These are phyloP conservation scores for Yarrowia deformans DNA, from an alignment of 805 yeast species.

Conservation along the genomic window DNA sequence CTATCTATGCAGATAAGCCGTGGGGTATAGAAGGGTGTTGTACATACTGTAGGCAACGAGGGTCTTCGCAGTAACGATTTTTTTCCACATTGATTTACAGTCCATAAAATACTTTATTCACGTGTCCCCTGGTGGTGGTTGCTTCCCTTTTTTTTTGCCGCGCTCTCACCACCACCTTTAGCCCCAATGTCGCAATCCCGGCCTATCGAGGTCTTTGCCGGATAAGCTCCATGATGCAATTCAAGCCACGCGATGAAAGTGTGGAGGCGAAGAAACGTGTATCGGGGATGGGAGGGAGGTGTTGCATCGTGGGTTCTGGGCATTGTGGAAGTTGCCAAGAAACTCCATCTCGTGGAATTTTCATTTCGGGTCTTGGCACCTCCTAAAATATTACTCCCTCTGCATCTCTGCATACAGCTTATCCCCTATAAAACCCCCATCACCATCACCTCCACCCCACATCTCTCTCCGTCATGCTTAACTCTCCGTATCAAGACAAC, in stretches of 20 bases:
- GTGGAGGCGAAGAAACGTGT: constrained; percentile 13
- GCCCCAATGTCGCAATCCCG: constrained; percentile 35
- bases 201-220: neutral
- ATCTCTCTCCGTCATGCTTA: constrained; percentile 5
- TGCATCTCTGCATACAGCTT: neutral
- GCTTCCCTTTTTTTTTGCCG: neutral
- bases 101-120: neutral
- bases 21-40: neutral
- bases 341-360: neutral
- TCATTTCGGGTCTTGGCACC: constrained; percentile 7
- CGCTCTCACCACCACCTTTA: constrained; percentile 8
- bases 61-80: too few species aligned
- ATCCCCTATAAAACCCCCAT: neutral
- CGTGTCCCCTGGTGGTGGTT: neutral
- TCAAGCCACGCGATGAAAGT: constrained; percentile 35
- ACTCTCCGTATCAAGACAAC: constrained; percentile 3
- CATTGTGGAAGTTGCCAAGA: constrained; percentile 3
- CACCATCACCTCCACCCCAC: too few species aligned
- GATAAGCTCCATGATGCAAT: constrained; percentile 39
- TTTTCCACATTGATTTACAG: too few species aligned
- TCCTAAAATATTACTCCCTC: neutral
- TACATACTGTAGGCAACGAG: too few species aligned
- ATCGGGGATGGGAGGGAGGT: neutral
- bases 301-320: neutral
- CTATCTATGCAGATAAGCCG: constrained; percentile 33